Base-by-base conservation (phyloP, 768 basidiomycete species). In the Rhodosporidiobolus sp. region DNA sequence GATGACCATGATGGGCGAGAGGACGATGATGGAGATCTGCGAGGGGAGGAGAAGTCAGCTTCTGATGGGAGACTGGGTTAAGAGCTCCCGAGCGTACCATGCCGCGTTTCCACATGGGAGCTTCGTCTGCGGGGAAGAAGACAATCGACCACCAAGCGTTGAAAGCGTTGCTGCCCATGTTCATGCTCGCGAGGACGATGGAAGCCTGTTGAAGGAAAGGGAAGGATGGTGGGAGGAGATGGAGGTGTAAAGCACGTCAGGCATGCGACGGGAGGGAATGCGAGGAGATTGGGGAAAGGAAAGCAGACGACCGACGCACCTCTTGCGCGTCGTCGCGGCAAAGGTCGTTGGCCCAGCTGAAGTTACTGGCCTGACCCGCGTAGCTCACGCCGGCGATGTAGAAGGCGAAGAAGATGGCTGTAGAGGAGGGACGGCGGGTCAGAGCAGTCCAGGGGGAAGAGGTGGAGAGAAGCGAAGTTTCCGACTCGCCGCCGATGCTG, bases 101-200 rank as follows among this genome's bases (percentile, higher is more conserved):
- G 30, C 88, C 89, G 68, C 86, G 89, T 26, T 78, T 83, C 80
- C 90, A 90, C 34, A 81, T 81, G 9, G 89, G 89, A 9, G 88
- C 88, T 63, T 89, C 87, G 34, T 87, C 87, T 9, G 88, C 88
- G n/a, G 86, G 87, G 80, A 89, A 90, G 79, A 88, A 87, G 30
- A 90, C 34, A 28, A 61, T 63, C n/a, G 11, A 17, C 60, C 54
- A 57, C 58, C 58, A 45, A 20, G 58, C 38, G 38, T 43, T 43
- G 38, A 43, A 43, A 16, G 58, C 56, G 57, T 48, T 65, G 24
- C 26, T 28, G 16, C 19, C 46, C 70, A 71, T 66, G 79, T 90
- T 90, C 90, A 91, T 90, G 11, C 86, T 87, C 34, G 87, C 89
- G 24, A 91, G 83, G 6, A 90, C 88, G 52, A 90, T 82, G 9